Evolutionary conservation across 1,139 yeast genomes (phyloP).

Genomic region (Waltiozyma sp.): DNA sequence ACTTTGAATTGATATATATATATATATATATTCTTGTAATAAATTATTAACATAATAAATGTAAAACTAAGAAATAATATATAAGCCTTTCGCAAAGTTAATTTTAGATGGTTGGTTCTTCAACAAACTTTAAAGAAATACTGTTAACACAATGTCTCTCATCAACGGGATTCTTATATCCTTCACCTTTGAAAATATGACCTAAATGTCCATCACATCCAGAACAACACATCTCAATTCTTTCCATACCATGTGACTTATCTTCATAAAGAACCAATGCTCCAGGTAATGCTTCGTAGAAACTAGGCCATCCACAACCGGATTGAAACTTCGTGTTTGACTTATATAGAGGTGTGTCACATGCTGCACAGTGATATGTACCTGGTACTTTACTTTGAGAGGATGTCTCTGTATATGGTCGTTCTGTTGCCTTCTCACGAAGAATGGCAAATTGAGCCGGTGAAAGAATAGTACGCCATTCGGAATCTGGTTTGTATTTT

Average conservation of each 20-base stretch:
- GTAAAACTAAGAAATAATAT: too few relatives aligned
- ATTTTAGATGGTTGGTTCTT: too few relatives aligned
- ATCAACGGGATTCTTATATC: conserved; percentile 80
- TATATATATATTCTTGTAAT: too few relatives aligned
- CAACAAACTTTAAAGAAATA: conserved; percentile 56
- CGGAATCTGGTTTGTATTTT: conserved; percentile 38
- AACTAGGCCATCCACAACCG: conserved; percentile 98
- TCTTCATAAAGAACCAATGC: conserved; percentile 57
- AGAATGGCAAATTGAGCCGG: conserved; percentile 75
- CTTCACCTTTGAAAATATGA: conserved; percentile 92
- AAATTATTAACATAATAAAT: too few relatives aligned
- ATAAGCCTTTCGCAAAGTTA: too few relatives aligned
- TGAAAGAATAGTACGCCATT: conserved; percentile 72
- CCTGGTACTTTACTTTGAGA: conserved; percentile 38
- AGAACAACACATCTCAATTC: conserved; percentile 83
- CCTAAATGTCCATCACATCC: conserved; percentile 94
- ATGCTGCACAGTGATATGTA: conserved; percentile 74
- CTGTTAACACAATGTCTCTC: conserved; percentile 94
- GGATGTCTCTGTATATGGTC: conserved; percentile 60
- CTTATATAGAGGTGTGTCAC: conserved; percentile 67
- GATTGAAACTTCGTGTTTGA: conserved; percentile 77
- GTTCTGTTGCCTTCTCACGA: conserved; percentile 75
- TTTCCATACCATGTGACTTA: conserved; percentile 53
- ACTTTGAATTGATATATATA: conserved; percentile 3
- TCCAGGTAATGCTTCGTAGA: conserved; percentile 81